Evolutionary conservation across 805 yeast genomes (phyloP).

Genomic region (Ogataea chonburiensis): DNA sequence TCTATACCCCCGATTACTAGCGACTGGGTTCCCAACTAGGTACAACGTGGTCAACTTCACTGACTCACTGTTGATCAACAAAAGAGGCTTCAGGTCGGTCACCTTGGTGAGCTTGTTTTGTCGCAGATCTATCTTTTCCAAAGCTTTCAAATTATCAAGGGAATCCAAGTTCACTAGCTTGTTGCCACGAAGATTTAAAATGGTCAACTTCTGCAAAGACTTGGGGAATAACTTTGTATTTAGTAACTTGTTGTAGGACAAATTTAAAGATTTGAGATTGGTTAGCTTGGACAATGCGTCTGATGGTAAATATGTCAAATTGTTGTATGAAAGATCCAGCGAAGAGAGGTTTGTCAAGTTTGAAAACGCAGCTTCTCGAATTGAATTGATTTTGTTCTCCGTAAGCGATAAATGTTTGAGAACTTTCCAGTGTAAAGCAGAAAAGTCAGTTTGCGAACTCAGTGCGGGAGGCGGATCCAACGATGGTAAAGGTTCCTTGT

Average conservation of each 20-base stretch:
- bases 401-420: conserved; percentile 41
- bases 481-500: conserved; percentile 8
- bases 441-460: neutral
- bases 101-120: conserved; percentile 43
- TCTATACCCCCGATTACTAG: conserved; percentile 43
- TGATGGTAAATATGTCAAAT: conserved; percentile 48
- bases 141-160: conserved; percentile 39
- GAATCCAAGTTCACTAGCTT: conserved; percentile 42
- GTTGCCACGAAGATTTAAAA: conserved; percentile 53
- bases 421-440: conserved; percentile 33
- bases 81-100: conserved; percentile 41
- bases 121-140: conserved; percentile 55
- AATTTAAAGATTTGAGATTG: conserved; percentile 50
- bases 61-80: conserved; percentile 27
- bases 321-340: conserved; percentile 56
- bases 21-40: conserved; percentile 40
- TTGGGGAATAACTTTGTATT: conserved; percentile 36
- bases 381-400: conserved; percentile 37
- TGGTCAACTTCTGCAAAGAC: conserved; percentile 42
- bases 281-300: conserved; percentile 47
- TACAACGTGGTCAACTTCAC: conserved; percentile 29
- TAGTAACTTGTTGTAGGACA: conserved; percentile 47
- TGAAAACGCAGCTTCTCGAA: conserved; percentile 33
- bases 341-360: conserved; percentile 35
- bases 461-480: conserved; percentile 2